A percentile compares a stretch with the other conserved stretches of the same genome.
phyloP scores from a whole-genome alignment of 352 stramenopile species.

The Phytophthora constricta region DNA sequence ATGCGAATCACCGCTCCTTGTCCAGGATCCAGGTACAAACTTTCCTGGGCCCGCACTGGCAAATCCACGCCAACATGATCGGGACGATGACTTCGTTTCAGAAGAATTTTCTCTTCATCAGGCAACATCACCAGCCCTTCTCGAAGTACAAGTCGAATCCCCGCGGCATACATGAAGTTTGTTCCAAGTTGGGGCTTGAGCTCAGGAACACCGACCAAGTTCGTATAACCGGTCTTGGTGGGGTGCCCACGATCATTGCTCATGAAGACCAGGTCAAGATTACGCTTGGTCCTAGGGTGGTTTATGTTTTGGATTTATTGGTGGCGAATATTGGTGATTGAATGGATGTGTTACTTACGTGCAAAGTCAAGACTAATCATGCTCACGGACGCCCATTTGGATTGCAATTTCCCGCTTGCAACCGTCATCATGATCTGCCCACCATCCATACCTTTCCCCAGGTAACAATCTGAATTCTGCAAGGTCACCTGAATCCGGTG shows the following conservation, averaged over 20 bases:
- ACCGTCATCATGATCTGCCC: too few species aligned
- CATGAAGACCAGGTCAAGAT: conserved; percentile 9
- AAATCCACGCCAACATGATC: background rate
- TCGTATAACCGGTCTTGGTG: conserved; percentile 27
- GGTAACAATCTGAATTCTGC: too few species aligned
- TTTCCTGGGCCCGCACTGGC: background rate
- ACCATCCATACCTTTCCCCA: too few species aligned
- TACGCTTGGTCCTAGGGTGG: too few species aligned
- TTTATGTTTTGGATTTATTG: too few species aligned
- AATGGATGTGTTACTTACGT: background rate
- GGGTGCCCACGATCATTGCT: conserved; percentile 10
- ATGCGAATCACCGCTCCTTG: background rate
- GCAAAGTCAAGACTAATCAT: conserved; percentile 29
- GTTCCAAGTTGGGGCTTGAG: too few species aligned
- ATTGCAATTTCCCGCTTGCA: too few species aligned
- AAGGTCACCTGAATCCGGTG: too few species aligned
- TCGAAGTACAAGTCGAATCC: conserved; percentile 10
- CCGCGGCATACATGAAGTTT: conserved; percentile 37
- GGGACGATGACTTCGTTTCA: background rate
- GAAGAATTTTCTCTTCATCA: background rate
- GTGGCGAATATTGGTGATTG: too few species aligned
- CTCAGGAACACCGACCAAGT: too few species aligned
- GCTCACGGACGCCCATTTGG: conserved; percentile 25
- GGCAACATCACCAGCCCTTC: conserved; percentile 1
- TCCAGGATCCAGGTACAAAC: background rate